Base-by-base conservation (phyloP, 495 filamentous ascomycete genomes). In the Xylaria venustula region DNA sequence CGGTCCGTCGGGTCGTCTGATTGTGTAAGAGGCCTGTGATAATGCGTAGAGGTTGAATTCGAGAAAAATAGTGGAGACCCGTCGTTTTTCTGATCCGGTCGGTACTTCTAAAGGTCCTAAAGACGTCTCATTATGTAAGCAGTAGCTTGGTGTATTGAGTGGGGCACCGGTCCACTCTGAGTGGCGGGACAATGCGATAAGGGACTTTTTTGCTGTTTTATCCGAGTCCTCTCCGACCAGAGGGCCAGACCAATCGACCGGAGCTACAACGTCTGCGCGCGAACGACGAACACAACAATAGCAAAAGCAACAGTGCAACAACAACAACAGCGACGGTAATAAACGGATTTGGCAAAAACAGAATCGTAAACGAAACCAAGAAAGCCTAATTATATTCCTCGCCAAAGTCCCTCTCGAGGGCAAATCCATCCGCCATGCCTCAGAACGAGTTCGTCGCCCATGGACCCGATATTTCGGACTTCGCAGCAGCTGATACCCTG, bases 401-500 rank as follows among this genome's bases (percentile, higher is more conserved):
- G 19, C 36, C 22, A 15, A 62, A 63, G 61, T 63, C 61, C 61
- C 61, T 63, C 55, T 51, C 55, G 49, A 63, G 61, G 61, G 61
- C 61, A 46, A 6, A n/a, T 15, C 36, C 15, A 58, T 26, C 41
- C 67, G 67, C 26, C 41, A 76, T 76, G 74, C 90, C 90, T 85
- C 90, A 94, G 80, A 92, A 93, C 79, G 90, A 93, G 75, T 22
- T 19, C 17, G 7, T 47, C 6, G 5, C 23, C 8, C 44, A n/a
- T 22, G 3, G 15, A 6, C 7, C 7, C 12, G 37, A 41, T n/a
- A 3, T 41, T 6, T 14, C 30, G 11, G 11, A 14, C 4, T 15
- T 41, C 3, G n/a, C 37, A 15, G 12, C 37, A 5, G 12, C 37
- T 15, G 4, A 41, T 15, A 41, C 37, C 4, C 3, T 5, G 3